Conservation (phyloP, 495 filamentous ascomycete genomes). For the Aspergillus heteromorphus region DNA sequence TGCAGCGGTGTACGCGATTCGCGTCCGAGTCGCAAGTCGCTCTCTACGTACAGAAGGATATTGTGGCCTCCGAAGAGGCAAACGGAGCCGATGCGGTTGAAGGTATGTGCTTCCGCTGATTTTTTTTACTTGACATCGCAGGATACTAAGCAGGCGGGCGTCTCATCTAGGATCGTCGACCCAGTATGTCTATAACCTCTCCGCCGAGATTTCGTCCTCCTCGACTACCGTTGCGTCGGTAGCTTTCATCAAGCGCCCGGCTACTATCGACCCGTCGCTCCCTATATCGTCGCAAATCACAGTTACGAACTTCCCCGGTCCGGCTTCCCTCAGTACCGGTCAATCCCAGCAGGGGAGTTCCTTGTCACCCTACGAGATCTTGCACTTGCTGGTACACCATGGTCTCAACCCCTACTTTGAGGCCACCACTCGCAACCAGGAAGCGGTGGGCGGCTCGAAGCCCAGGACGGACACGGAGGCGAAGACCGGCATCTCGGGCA, state of each 20-base stretch:
- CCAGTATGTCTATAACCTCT: constrained; percentile 68
- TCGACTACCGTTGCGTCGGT: constrained; percentile 76
- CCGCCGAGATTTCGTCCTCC: constrained; percentile 73
- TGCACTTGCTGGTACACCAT: constrained; percentile 82
- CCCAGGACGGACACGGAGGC: constrained; percentile 75
- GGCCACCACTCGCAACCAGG: constrained; percentile 81
- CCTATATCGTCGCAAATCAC: constrained; percentile 82
- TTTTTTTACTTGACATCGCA: too few relatives aligned
- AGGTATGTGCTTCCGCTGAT: constrained; percentile 32
- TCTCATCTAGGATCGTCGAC: constrained; percentile 19
- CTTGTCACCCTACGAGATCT: constrained; percentile 80
- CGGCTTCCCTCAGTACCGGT: constrained; percentile 56
- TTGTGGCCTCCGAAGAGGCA: constrained; percentile 49
- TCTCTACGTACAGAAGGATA: constrained; percentile 85
- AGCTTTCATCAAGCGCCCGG: constrained; percentile 81
- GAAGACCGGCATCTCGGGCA: constrained; percentile 91
- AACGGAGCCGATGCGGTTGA: constrained; percentile 46
- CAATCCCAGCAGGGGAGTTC: constrained; percentile 62
- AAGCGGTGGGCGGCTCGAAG: constrained; percentile 56
- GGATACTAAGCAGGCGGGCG: constrained; percentile 7
- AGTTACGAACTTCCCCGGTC: constrained; percentile 84
- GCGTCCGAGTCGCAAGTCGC: constrained; percentile 80
- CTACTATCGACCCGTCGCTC: constrained; percentile 72
- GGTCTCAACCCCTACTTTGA: constrained; percentile 93
- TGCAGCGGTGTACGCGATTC: constrained; percentile 83